Base-by-base conservation (phyloP, 2,329 filamentous ascomycete genomes). In the Neurospora sp. region DNA sequence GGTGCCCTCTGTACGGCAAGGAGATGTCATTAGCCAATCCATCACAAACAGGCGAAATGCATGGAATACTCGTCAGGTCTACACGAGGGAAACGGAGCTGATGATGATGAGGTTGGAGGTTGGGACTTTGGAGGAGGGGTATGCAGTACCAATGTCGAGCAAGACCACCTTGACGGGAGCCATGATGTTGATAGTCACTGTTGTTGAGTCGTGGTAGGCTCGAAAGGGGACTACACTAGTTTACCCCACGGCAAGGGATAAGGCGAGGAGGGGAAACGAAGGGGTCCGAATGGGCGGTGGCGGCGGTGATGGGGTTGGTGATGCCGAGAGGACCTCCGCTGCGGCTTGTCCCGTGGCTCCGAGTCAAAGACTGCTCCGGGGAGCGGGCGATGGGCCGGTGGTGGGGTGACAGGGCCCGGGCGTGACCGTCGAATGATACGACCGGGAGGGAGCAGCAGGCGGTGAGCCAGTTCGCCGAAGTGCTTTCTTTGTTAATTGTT, bases 1-100 rank as follows among this genome's bases (percentile, higher is more conserved):
- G 67, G 92, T 94, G 73, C 92, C 91, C 85, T 94, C 91, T 94
- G 75, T 72, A 74, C 69, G 67, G 65, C 75, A 77, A 66, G 40
- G 40, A 70, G 68, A 74, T 71, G 69, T 75, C 75, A 80, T 83
- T 80, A 83, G 81, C 80, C 77, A 80, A 78, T 77, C 78, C 77
- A 73, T 73, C 73, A 62, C 67, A 5, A 41, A 40, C 33, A 68
- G 77, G 77, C 76, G 39, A 76, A 77, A 80, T 77, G 76, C 77
- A 77, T 68, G 69, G 71, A 72, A 74, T 71, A 70, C 28, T 28
- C 28, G 28, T 28, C 28, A 28, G 69, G 39, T 62, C 52, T 17
- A 33, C 52, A 33, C 23, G 70, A 70, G 68, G 73, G 73, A 73
- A 70, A 72, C 69, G 73, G 70, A 70, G 70, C 39, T 52, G 46